These are phyloP conservation scores for Hippophae tibetana DNA, from an alignment of 306 rosid species.

Conservation along the genomic window DNA sequence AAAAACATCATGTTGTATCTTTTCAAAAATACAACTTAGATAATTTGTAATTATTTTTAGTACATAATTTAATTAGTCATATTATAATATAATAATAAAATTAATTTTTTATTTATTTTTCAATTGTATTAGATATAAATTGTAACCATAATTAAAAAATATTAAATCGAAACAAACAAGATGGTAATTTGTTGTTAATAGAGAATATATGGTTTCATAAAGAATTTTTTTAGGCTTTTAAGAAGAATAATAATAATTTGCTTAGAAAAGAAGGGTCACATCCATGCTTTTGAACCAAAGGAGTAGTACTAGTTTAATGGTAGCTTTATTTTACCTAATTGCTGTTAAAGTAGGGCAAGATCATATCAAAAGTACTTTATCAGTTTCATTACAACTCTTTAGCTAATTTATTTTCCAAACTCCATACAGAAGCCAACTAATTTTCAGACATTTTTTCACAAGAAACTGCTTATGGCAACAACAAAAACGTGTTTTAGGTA, in stretches of 20 bases:
- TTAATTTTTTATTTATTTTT: too few species aligned
- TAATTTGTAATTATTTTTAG: too few species aligned
- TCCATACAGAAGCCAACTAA: too few species aligned
- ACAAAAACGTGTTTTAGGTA: too few species aligned
- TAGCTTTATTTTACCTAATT: constrained; percentile 35
- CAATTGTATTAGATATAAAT: too few species aligned
- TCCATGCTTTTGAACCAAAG: constrained; percentile 23
- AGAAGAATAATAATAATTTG: constrained; percentile 41
- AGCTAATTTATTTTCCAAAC: too few species aligned
- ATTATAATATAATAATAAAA: too few species aligned
- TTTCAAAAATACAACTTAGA: too few species aligned
- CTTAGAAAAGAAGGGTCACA: constrained; percentile 12
- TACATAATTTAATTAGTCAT: too few species aligned
- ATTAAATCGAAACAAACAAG: constrained; percentile 11
- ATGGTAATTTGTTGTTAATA: constrained; percentile 20
- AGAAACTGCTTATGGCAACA: too few species aligned
- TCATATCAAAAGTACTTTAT: constrained; percentile 17
- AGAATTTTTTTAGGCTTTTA: constrained; percentile 44
- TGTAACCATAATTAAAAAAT: neutral
- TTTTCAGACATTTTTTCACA: too few species aligned
- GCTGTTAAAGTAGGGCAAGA: constrained; percentile 30
- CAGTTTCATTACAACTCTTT: neutral
- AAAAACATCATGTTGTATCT: too few species aligned
- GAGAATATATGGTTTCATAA: constrained; percentile 19
- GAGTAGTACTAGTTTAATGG: constrained; percentile 19